Evolutionary conservation across 352 stramenopile species (phyloP), one percentile per base, ranked within the genome.

Genomic region (Globisporangium canariense): DNA sequence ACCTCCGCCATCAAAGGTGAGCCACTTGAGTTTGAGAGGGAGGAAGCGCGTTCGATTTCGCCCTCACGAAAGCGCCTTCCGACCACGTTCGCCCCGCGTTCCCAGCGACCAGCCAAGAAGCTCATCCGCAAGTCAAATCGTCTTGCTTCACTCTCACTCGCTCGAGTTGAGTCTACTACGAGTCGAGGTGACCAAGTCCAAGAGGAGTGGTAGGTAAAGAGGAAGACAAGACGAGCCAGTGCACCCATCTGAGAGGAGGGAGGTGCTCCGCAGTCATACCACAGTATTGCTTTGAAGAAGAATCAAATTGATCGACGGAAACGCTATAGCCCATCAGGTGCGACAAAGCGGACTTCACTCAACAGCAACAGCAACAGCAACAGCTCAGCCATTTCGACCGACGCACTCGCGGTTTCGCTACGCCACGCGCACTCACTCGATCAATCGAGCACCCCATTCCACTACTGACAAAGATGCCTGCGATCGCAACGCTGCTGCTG

Each of bases 401-500:
- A 9, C 22, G 25, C 59, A 58, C 32, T 59, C 59, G 59, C 49
- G 16, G 10, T 58, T 18, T 38, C 49, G 36, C 34, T 49, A n/a
- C 22, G 28, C 10, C 10, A 25, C 25, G 25, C 59, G 25, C 49
- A 53, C 22, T 5, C 56, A 16, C 11, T 40, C 30, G 2, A n/a
- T 36, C 56, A 9, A 22, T 51, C 30, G 3, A 20, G 1, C 25
- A 28, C 25, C 30, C 22, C 57, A 54, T 25, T 32, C 25, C 25
- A 11, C 22, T n/a, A 30, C 25, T 54, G 34, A 8, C n/a, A 67
- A 67, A 60, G 14, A 46, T 47, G 41, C 41, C 41, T n/a, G 41
- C 41, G 53, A 38, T 62, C 4, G 6, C 53, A n/a, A 9, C 62
- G 38, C 47, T 71, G 43, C 57, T 76, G 40, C 50, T 75, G 9